A percentile compares a stretch with the other conserved stretches of the same genome.
These are phyloP conservation scores for Ustulina deusta DNA, from an alignment of 2,329 filamentous ascomycete genomes.

Conservation along the genomic window DNA sequence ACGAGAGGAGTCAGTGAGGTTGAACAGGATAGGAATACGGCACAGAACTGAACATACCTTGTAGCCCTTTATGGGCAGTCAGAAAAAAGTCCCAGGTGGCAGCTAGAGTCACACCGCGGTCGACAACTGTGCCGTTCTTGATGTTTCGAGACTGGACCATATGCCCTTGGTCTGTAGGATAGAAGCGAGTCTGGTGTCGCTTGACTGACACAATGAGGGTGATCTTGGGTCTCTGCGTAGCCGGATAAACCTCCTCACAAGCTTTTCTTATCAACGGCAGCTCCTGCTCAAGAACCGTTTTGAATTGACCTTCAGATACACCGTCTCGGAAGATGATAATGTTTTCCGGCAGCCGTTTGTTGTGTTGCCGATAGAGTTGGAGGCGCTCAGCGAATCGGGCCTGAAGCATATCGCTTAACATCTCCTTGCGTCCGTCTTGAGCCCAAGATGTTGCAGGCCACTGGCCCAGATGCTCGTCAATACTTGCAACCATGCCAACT, in stretches of 20 bases:
- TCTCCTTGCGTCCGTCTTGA: slow-evolving; percentile 76
- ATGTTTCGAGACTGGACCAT: slow-evolving; percentile 72
- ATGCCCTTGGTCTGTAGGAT: slow-evolving; percentile 68
- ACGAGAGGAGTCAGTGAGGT: slow-evolving; percentile 21
- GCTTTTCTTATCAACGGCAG: slow-evolving; percentile 74
- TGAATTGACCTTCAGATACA: slow-evolving; percentile 88
- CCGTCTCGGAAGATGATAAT: slow-evolving; percentile 90
- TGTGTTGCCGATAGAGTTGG: slow-evolving; percentile 70
- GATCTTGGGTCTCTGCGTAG: slow-evolving; percentile 68
- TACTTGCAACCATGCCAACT: slow-evolving; percentile 82
- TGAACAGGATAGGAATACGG: not conserved
- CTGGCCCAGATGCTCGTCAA: slow-evolving; percentile 76
- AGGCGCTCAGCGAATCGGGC: slow-evolving; percentile 74
- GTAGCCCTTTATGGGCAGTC: slow-evolving; percentile 81
- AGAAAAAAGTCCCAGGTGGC: slow-evolving; percentile 88
- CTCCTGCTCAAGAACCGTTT: slow-evolving; percentile 74
- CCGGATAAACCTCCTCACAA: slow-evolving; percentile 70
- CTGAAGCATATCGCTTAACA: slow-evolving; percentile 71
- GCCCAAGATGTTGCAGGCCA: slow-evolving; percentile 81
- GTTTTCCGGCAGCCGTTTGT: slow-evolving; percentile 73
- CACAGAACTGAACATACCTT: slow-evolving; percentile 62
- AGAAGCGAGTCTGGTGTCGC: slow-evolving; percentile 90
- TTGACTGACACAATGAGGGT: slow-evolving; percentile 86
- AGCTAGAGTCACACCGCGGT: slow-evolving; percentile 82
- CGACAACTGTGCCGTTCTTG: slow-evolving; percentile 82